phyloP scores from a whole-genome alignment of 495 filamentous ascomycete species.

The Neurospora terricola region DNA sequence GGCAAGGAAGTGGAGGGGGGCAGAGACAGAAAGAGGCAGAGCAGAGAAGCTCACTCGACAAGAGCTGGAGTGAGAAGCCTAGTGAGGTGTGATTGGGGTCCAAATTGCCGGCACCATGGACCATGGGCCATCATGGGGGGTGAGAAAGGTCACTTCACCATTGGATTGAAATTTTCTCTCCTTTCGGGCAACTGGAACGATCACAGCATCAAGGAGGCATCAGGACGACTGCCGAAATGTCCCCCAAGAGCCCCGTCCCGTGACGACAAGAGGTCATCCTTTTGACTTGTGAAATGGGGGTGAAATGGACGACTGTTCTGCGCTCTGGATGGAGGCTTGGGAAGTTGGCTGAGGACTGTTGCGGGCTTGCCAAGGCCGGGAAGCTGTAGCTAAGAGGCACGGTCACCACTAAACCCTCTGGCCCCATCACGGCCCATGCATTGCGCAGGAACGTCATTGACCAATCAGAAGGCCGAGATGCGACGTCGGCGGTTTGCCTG shows the following conservation, averaged over 20 bases:
- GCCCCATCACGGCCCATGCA: not conserved
- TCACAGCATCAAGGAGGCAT: not conserved
- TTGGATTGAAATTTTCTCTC: not conserved
- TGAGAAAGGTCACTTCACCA: not conserved
- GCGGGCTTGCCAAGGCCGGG: slow-evolving; percentile 1
- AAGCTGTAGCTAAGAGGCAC: slow-evolving; percentile 4
- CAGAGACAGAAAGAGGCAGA: not conserved
- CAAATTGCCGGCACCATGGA: not conserved
- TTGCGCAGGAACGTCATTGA: slow-evolving; percentile 9
- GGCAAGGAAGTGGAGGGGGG: not conserved
- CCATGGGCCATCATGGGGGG: not conserved
- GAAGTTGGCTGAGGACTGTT: not conserved
- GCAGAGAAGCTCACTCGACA: not conserved
- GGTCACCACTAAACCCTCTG: not conserved
- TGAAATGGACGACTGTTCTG: not conserved
- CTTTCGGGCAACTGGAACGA: not conserved
- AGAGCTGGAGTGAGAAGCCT: not conserved
- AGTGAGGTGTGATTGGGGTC: slow-evolving; percentile 12
- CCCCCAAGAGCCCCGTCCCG: not conserved
- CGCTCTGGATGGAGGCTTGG: not conserved
- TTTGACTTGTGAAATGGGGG: not conserved
- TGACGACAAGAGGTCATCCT: not conserved
- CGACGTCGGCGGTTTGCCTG: not conserved
- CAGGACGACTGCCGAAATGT: not conserved
- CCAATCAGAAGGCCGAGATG: slow-evolving; percentile 1